Base-by-base conservation (phyloP, 148 eudicot genomes). In the Chenopodium formosanum region DNA sequence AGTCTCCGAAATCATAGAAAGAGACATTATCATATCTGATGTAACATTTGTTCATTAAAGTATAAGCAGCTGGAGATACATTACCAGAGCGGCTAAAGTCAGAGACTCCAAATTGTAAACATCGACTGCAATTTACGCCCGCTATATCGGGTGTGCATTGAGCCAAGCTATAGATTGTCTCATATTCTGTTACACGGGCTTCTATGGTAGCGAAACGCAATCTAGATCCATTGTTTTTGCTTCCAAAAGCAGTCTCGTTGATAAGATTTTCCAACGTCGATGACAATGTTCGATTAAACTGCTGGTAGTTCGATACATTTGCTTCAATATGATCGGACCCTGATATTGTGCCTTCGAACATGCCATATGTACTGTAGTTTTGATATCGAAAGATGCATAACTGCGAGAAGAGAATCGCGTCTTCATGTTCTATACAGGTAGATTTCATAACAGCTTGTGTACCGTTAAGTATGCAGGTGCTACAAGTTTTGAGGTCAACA, bases 121-220 rank as follows among this genome's bases (percentile, higher is more conserved):
- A 82, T 2, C 32, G 17, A 31, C 79, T 74, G 17, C 83, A 81
- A 19, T 75, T 75, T 4, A 66, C 56, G 0, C 83, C 83, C 0
- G 53, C 27, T 12, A 81, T 81, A 66, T 81, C 79, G 7, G 79
- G 83, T 50, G 83, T 75, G 32, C 83, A 75, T 48, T 81, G 83
- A 14, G 73, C 79, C 56, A 81, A 1, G 23, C 74, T 65, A 11
- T 81, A 77, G 10, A 77, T 77, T 23, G 25, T 64, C 79, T 63
- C 79, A 2, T 53, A 70, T 29, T 20, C 9, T 4, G 66, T 62
- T 2, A 70, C 77, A n/a, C 62, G 70, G 9, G 67, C 58, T 80
- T 76, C 83, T 13, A 9, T 32, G 9, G 78, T 84, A 11, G 80
- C 86, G 32, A 80, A 84, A 1, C 50, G 62, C 22, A 25, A 16